Conservation (phyloP, 2,329 filamentous ascomycete species). For the Trichoderma aggressivum region DNA sequence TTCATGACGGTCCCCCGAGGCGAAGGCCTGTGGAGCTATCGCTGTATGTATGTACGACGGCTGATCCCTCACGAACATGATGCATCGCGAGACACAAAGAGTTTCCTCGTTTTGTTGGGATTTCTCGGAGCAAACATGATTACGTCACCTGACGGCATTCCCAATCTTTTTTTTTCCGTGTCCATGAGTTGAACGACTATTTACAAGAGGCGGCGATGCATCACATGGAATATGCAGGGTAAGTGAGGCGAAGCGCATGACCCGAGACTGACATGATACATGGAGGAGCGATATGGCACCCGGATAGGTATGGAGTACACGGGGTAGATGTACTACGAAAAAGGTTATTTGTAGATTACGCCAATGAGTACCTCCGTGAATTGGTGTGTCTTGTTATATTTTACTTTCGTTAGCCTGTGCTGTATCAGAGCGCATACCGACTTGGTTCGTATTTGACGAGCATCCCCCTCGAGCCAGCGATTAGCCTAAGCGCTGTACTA, state of each 20-base stretch:
- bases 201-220: background rate
- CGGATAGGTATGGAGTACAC: background rate
- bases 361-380: background rate
- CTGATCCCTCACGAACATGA: background rate
- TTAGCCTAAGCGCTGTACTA: background rate
- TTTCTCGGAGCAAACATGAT: background rate
- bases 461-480: background rate
- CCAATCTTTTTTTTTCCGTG: background rate
- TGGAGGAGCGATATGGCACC: background rate
- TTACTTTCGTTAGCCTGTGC: background rate
- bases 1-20: background rate
- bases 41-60: background rate
- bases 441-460: background rate
- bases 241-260: slow-evolving; percentile 12
- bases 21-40: background rate
- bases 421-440: background rate
- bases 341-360: background rate
- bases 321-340: background rate
- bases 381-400: background rate
- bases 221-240: slow-evolving; percentile 14
- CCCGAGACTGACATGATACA: background rate
- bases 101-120: slow-evolving; percentile 4
- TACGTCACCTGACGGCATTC: slow-evolving; percentile 12
- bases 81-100: background rate
- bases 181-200: background rate